These are phyloP conservation scores for Mesembryanthemum crystallinum DNA, from an alignment of 148 eudicot genomes.

Conservation along the genomic window DNA sequence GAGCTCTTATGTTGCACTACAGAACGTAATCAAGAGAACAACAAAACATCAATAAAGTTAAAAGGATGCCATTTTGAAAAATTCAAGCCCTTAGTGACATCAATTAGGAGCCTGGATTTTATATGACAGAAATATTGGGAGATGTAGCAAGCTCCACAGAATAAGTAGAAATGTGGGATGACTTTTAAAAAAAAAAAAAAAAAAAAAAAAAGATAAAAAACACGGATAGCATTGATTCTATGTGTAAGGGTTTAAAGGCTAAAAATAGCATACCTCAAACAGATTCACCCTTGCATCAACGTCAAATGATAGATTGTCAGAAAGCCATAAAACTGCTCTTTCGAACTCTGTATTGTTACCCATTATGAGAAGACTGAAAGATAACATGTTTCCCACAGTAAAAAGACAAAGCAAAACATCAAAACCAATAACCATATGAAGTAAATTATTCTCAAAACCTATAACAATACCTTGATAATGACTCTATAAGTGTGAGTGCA, in stretches of 20 bases:
- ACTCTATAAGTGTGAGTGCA: constrained; percentile 92
- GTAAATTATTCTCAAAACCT: not conserved
- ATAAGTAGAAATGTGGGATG: not conserved
- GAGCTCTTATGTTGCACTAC: constrained; percentile 99
- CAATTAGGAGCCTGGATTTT: not conserved
- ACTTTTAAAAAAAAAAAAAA: too few relatives aligned
- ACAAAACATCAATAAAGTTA: constrained; percentile 37
- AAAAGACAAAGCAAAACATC: constrained; percentile 13
- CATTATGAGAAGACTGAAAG: constrained; percentile 75
- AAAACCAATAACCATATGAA: not conserved
- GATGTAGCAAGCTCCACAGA: not conserved
- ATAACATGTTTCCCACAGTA: constrained; percentile 1
- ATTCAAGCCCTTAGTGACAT: constrained; percentile 1
- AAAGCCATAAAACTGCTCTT: constrained; percentile 82
- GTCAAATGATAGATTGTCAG: constrained; percentile 76
- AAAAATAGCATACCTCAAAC: constrained; percentile 62
- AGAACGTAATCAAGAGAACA: constrained; percentile 41
- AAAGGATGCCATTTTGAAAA: not conserved
- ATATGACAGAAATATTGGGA: not conserved
- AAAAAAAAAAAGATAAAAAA: too few relatives aligned
- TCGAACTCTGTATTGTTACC: constrained; percentile 88
- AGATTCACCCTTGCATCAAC: constrained; percentile 93
- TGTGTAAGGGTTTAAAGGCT: not conserved
- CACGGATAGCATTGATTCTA: not conserved
- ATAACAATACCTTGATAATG: constrained; percentile 71